Evolutionary conservation across 2,329 filamentous ascomycete species (phyloP), one percentile per base, ranked within the genome.

Genomic region (Xylariales sp.): DNA sequence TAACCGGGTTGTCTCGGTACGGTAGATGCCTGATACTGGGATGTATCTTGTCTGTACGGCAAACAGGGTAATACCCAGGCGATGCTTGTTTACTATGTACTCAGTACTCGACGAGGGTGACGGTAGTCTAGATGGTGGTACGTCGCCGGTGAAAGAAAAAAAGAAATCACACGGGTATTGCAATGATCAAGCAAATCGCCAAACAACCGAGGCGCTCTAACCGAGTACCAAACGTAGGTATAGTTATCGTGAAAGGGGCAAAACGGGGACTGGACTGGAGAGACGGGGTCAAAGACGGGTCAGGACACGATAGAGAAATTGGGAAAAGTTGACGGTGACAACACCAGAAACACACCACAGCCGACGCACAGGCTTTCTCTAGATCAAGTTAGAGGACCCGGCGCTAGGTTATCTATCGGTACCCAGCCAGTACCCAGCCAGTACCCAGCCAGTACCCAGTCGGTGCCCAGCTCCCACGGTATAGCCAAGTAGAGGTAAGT

Each of bases 311-410:
- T 48, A 16, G 49, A 52, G 30, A 46, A 53, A 50, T 30, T 32
- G 14, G 45, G 50, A 61, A 52, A 60, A 64, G 61, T 59, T 18
- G 52, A 64, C 55, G 41, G 65, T 61, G 45, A 23, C 23, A 23
- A 23, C 23, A 23, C 23, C 23, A 23, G 23, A 23, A 23, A 23
- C 23, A 23, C 49, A 55, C n/a, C 32, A 49, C 8, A 23, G 8
- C 53, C 48, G 34, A 39, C 34, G 43, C 23, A 41, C 14, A 53
- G 57, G 23, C 63, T 55, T 55, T 55, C 28, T 18, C 66, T n/a
- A 45, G 46, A 58, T 68, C 54, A 36, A 32, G 66, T 59, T 68
- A 65, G 62, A 45, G n/a, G 28, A 36, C 52, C 62, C 66, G 45
- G 58, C 62, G 59, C 62, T 62, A 61, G 48, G 32, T 58, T 48